A percentile compares a stretch with the other conserved stretches of the same genome.
Conservation (phyloP, 768 basidiomycete genomes). For the Polyporus arcularius region DNA sequence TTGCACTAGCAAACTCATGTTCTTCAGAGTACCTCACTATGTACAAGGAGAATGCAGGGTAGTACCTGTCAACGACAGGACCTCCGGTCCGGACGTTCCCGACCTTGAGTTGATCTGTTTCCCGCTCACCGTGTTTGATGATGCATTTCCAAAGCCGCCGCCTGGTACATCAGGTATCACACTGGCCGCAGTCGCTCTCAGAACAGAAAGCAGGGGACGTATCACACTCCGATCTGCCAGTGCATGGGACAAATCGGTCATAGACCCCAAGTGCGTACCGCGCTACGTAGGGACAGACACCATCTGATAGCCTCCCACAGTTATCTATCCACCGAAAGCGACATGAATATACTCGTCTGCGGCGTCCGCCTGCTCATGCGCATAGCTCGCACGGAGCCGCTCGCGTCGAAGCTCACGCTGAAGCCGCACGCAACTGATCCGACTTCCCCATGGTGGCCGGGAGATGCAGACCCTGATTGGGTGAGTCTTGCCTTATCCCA, state of each 20-base stretch:
- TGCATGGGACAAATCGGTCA: slow-evolving; percentile 27
- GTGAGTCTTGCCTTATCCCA: background rate
- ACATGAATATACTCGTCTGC: slow-evolving; percentile 11
- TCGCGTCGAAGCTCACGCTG: slow-evolving; percentile 9
- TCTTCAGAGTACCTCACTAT: background rate
- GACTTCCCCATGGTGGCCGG: slow-evolving; percentile 17
- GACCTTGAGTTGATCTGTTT: slow-evolving; percentile 16
- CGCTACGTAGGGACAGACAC: background rate
- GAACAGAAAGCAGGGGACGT: slow-evolving; percentile 16
- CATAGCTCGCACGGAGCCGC: slow-evolving; percentile 12
- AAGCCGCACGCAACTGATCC: background rate
- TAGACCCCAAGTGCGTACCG: slow-evolving; percentile 22
- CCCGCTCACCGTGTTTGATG: slow-evolving; percentile 11
- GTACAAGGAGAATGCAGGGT: background rate
- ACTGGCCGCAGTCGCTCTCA: slow-evolving; percentile 2
- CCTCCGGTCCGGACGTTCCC: slow-evolving; percentile 15
- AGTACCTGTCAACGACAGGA: background rate
- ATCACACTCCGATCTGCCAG: slow-evolving; percentile 24
- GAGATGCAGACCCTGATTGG: slow-evolving; percentile 15
- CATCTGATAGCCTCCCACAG: slow-evolving; percentile 1
- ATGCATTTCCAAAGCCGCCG: slow-evolving; percentile 6
- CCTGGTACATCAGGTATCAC: background rate
- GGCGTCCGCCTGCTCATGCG: slow-evolving; percentile 7
- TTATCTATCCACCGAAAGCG: slow-evolving; percentile 18
- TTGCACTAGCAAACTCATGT: background rate